A percentile compares a stretch with the other conserved stretches of the same genome.
Evolutionary conservation across 345 rosid species (phyloP).

Genomic region (Clarkia xantiana): DNA sequence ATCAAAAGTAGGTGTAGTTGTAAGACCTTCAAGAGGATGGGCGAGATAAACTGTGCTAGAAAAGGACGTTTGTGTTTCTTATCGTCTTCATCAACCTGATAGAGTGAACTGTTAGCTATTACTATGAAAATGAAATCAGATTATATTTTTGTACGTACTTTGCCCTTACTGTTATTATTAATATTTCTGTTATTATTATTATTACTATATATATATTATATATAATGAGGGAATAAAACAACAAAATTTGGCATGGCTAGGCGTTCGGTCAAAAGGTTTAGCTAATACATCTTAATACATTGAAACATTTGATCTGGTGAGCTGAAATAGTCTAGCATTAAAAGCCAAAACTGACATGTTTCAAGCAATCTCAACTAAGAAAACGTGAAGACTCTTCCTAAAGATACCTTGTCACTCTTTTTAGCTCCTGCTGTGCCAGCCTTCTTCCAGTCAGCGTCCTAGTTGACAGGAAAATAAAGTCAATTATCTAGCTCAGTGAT

Average conservation of each 20-base stretch:
- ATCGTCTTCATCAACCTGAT: conserved; percentile 52
- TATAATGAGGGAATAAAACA: no score
- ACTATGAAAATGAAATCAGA: not conserved
- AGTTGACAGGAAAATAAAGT: conserved; percentile 4
- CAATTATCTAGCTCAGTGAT: not conserved
- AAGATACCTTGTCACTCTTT: conserved; percentile 37
- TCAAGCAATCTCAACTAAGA: not conserved
- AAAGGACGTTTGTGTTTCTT: conserved; percentile 62
- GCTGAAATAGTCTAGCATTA: no score
- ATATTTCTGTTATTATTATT: no score
- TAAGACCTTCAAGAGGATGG: conserved; percentile 72
- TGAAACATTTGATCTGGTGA: no score
- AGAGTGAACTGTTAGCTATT: conserved; percentile 1
- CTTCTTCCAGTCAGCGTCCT: conserved; percentile 76
- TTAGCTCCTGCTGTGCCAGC: conserved; percentile 26
- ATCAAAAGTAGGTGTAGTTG: not conserved
- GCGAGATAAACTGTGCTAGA: conserved; percentile 65
- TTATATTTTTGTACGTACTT: no score
- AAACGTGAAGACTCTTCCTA: no score
- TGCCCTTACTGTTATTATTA: no score
- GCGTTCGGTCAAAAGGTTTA: no score
- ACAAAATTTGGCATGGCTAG: no score
- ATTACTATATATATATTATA: no score
- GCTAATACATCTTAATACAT: no score
- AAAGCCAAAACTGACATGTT: not conserved